Conservation (phyloP, 2,329 filamentous ascomycete genomes). For the Penicillium sp. region DNA sequence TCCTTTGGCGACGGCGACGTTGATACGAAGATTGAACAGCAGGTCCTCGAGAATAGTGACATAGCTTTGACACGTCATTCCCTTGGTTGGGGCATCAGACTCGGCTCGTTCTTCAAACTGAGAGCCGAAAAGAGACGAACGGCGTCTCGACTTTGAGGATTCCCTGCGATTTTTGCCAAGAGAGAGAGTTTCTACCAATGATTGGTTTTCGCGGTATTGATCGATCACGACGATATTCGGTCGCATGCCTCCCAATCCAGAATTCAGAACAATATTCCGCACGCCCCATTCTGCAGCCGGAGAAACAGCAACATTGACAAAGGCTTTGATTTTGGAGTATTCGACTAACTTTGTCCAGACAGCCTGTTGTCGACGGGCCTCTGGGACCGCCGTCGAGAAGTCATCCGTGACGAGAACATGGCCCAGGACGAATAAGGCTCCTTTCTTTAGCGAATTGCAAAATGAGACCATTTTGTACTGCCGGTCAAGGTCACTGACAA, state of each 20-base stretch:
- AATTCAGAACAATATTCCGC: constrained; percentile 79
- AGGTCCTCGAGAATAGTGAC: constrained; percentile 84
- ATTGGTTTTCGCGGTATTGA: constrained; percentile 69
- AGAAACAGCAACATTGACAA: constrained; percentile 84
- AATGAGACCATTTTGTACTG: constrained; percentile 87
- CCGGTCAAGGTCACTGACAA: constrained; percentile 80
- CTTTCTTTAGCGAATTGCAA: constrained; percentile 90
- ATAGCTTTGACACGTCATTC: constrained; percentile 75
- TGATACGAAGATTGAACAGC: constrained; percentile 76
- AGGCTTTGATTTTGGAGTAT: constrained; percentile 84
- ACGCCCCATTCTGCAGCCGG: constrained; percentile 84
- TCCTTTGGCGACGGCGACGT: constrained; percentile 82
- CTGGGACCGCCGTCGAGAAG: constrained; percentile 77
- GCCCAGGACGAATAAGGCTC: constrained; percentile 80
- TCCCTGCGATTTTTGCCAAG: constrained; percentile 42
- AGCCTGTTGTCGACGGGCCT: constrained; percentile 79
- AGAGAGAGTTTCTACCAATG: constrained; percentile 63
- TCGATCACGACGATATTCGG: constrained; percentile 86
- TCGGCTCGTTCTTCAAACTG: constrained; percentile 58
- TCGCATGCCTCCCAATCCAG: constrained; percentile 84
- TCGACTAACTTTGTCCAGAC: constrained; percentile 89
- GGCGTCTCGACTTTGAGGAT: constrained; percentile 28
- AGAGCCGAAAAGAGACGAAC: constrained; percentile 21
- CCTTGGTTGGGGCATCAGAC: constrained; percentile 68
- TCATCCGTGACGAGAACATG: constrained; percentile 88